Percentiles rank a stretch among this genome's conserved stretches.
These are phyloP conservation scores for Cercospora sp. DNA, from an alignment of 2,329 filamentous ascomycete species.

Conservation along the genomic window DNA sequence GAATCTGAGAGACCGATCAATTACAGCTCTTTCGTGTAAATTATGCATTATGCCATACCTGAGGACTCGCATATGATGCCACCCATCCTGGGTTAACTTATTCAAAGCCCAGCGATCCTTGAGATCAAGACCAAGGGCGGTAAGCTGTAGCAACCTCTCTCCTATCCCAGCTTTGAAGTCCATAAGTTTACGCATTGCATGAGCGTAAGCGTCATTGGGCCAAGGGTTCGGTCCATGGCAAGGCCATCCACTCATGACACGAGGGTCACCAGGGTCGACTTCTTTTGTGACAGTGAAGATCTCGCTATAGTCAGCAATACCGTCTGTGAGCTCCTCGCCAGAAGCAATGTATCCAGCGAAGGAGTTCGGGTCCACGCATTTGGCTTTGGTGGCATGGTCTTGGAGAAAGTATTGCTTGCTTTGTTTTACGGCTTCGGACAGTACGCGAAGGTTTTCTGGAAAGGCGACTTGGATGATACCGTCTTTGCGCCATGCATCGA, in stretches of 20 bases:
- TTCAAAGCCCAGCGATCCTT: conserved; percentile 5
- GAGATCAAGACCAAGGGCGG: conserved; percentile 16
- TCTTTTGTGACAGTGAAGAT: conserved; percentile 23
- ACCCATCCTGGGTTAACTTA: conserved; percentile 14
- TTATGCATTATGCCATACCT: no score
- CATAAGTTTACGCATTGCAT: conserved; percentile 15
- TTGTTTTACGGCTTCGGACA: conserved; percentile 16
- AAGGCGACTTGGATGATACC: conserved; percentile 16
- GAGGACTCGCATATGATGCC: conserved; percentile 20
- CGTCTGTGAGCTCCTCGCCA: conserved; percentile 20
- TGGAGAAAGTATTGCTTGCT: conserved; percentile 19
- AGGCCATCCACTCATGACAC: conserved; percentile 12
- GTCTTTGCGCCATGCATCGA: conserved; percentile 17
- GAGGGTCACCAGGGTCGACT: conserved; percentile 6
- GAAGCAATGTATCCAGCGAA: conserved; percentile 21
- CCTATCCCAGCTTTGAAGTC: conserved; percentile 14
- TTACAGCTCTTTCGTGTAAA: no score
- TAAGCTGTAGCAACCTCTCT: conserved; percentile 17
- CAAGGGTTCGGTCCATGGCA: conserved; percentile 18
- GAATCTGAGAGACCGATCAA: no score
- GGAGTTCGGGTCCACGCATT: conserved; percentile 14
- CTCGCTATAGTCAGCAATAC: conserved; percentile 20
- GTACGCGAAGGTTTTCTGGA: conserved; percentile 10
- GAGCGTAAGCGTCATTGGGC: conserved; percentile 6
- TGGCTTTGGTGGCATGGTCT: conserved; percentile 9